Conservation (phyloP, 139 green algal genomes). For the Volvox reticuliferus region DNA sequence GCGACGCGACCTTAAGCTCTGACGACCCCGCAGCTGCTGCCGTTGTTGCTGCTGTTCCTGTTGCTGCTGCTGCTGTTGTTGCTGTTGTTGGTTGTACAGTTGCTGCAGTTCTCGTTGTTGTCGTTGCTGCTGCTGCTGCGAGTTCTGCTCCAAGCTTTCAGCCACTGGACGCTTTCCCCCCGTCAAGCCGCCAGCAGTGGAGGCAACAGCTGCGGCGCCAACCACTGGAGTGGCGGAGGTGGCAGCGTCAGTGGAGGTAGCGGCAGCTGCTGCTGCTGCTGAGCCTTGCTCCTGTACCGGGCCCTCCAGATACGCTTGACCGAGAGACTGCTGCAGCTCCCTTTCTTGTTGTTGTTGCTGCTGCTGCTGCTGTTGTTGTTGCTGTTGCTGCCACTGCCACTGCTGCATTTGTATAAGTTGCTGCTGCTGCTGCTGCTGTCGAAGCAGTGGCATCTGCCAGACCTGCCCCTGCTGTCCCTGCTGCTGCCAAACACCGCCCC, state of each 20-base stretch:
- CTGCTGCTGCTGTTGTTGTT: background rate
- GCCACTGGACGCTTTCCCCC: background rate
- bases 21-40: background rate
- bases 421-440: conserved; percentile 9
- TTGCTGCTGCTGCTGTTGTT: conserved; percentile 18
- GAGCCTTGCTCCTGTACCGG: background rate
- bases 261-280: conserved; percentile 5
- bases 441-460: no score
- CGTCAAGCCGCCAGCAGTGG: background rate
- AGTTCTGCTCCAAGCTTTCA: background rate
- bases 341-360: background rate
- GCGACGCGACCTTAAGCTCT: background rate
- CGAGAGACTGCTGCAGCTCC: background rate
- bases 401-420: background rate
- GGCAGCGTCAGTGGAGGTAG: background rate
- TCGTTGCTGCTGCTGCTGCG: conserved; percentile 19
- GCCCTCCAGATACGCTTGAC: background rate
- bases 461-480: background rate
- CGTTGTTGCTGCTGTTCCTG: background rate
- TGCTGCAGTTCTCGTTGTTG: background rate
- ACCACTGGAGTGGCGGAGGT: no score
- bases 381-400: background rate
- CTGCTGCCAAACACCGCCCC: no score
- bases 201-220: no score
- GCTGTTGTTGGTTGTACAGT: background rate